Base-by-base conservation (phyloP, 345 rosid genomes). In the Eucalyptus decipiens region DNA sequence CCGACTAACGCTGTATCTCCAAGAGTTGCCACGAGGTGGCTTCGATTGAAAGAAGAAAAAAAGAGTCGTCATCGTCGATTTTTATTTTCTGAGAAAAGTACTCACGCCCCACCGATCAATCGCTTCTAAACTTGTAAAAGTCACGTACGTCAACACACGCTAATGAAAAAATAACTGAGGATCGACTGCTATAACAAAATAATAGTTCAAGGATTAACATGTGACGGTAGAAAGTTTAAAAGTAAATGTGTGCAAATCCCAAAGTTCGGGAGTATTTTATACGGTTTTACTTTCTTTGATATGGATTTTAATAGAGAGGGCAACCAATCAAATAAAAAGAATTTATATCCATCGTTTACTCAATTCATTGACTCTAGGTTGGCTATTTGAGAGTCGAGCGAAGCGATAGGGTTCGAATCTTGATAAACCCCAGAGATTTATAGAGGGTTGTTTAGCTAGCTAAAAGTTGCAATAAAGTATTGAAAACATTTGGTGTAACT, bases 401-500 rank as follows among this genome's bases (percentile, higher is more conserved):
- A n/a, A 13, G 19, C 6, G 0, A 2, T 65, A 7, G 19, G 72
- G 19, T 65, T 65, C 10, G 2, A 30, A 4, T 65, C 19, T 65
- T 30, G 37, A 30, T 30, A 30, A 30, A 8, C 3, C 6, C 5
- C 0, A 3, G 1, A 26, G 10, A n/a, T 65, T 65, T 56, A 24
- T 1, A 10, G 14, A 56, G 62, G 62, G 30, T 24, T 24, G 0
- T 56, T 56, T 56, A 56, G 62, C 62, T 56, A 56, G 62, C 30
- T 23, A 56, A 56, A 56, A 23, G 13, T 24, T 56, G 0, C 13
- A 24, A 56, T 65, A 13, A 15, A 9, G 26, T 9, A 69, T 34
- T 2, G 4, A 17, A 69, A 69, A 52, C 0, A 52, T 52, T 52
- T 52, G 58, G 1, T 1, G 1, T 52, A 0, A 21, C 58, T 52